These are phyloP conservation scores for Saturnispora silvae DNA, from an alignment of 805 yeast species.

Conservation along the genomic window DNA sequence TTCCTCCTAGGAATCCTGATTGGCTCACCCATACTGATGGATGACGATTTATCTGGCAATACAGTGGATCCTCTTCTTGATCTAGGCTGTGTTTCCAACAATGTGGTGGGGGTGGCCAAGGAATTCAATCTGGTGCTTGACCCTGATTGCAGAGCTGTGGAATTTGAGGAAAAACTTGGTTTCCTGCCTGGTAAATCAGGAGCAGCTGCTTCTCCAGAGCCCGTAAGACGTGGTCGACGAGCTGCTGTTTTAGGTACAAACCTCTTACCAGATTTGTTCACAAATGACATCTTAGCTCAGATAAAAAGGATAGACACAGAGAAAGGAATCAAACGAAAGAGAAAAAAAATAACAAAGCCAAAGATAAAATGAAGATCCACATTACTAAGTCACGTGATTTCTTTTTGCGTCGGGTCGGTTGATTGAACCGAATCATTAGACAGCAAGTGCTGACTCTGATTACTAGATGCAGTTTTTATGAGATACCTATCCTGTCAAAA, in stretches of 20 bases:
- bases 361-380: too few relatives aligned
- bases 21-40: too few relatives aligned
- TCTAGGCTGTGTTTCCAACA: conserved; percentile 2
- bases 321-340: not conserved
- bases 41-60: not conserved
- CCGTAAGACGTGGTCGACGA: not conserved
- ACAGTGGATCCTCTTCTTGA: conserved; percentile 6
- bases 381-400: too few relatives aligned
- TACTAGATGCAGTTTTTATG: too few relatives aligned
- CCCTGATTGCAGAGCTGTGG: not conserved
- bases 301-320: not conserved
- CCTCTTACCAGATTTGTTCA: conserved; percentile 45
- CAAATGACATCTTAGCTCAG: conserved; percentile 12
- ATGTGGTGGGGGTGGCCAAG: conserved; percentile 10
- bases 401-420: too few relatives aligned
- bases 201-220: not conserved
- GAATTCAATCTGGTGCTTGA: conserved; percentile 9
- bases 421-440: too few relatives aligned
- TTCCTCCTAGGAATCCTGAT: conserved; percentile 11
- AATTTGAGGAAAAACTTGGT: not conserved
- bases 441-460: too few relatives aligned
- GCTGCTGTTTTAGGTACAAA: conserved; percentile 46
- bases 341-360: not conserved
- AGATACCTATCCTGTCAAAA: too few relatives aligned
- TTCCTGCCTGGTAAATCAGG: too few relatives aligned